Base-by-base conservation (phyloP, 2,329 filamentous ascomycete genomes). In the Trichoderma koningii region DNA sequence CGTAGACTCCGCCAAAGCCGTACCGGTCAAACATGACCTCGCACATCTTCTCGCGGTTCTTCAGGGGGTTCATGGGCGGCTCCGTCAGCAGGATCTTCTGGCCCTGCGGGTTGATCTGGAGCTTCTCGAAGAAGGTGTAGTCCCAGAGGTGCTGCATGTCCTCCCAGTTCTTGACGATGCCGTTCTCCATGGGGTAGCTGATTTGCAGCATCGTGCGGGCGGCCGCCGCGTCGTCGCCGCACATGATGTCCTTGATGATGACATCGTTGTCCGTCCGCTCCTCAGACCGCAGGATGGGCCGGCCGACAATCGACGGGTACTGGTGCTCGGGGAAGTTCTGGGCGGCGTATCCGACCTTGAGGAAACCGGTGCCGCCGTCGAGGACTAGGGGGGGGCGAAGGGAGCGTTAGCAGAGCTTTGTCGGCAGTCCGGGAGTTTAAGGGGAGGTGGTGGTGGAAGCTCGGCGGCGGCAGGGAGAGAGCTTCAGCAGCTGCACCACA, bases 91-190 rank as follows among this genome's bases (percentile, higher is more conserved):
- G 86, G 77, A 99, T 98, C 86, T 99, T 99, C 79, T 93, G 92
- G 70, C 92, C 94, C 23, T 87, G 87, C 2, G 95, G 87, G 77
- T 98, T 91, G 71, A 99, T 83, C 78, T 93, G 88, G 87, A 99
- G 91, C 87, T 98, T 98, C 78, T 99, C 94, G 79, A 87, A 89
- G 79, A 99, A 99, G 26, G 95, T 99, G 78, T 96, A 98, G 81
- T 99, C 94, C 95, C 95, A 99, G 64, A 99, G 88, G 76, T 98
- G 94, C 82, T 97, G 92, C 95, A 99, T 99, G 79, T 99, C 95
- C 72, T 99, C 95, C 95, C 95, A 99, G 76, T 93, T 93, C 86
- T 97, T 98, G 71, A 99, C 93, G 74, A 99, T 98, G 73, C 95
- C 95, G 78, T 99, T 99, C 80, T 99, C 95, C 95, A 99, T 99